Evolutionary conservation across 148 eudicot species (phyloP).

Genomic region (Vaccinium vitisidaea): DNA sequence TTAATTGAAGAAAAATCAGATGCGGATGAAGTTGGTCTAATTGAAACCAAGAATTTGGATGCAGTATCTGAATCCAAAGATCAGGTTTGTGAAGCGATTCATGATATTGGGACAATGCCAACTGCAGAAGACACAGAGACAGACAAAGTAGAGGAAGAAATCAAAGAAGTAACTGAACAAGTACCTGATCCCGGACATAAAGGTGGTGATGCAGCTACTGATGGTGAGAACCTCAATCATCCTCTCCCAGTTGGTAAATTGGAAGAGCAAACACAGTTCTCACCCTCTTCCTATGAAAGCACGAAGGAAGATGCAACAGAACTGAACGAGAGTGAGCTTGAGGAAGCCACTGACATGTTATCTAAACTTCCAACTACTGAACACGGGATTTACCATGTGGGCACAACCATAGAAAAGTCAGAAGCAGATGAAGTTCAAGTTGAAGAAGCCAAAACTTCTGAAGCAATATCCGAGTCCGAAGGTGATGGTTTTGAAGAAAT

Average conservation of each 20-base stretch:
- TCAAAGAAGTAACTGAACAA: neutral
- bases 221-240: slow-evolving; percentile 4
- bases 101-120: slow-evolving; percentile 7
- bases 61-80: slow-evolving; percentile 5
- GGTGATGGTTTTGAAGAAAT: slow-evolving; percentile 12
- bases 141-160: neutral
- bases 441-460: slow-evolving; percentile 21
- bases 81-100: slow-evolving; percentile 4
- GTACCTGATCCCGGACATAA: neutral
- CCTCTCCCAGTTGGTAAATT: neutral
- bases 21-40: neutral
- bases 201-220: slow-evolving; percentile 8
- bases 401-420: neutral
- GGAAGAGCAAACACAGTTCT: neutral
- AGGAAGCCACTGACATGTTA: neutral
- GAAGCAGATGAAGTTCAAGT: slow-evolving; percentile 10
- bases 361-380: neutral
- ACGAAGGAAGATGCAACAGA: slow-evolving; percentile 1
- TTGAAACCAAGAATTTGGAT: neutral
- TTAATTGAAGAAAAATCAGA: slow-evolving; percentile 5
- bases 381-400: neutral
- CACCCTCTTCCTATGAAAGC: slow-evolving; percentile 10
- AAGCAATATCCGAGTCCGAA: neutral
- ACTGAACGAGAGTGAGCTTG: neutral
- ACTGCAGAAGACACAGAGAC: slow-evolving; percentile 4